Base-by-base conservation (phyloP, 441 rosid genomes). In the Erysimum pusillum region DNA sequence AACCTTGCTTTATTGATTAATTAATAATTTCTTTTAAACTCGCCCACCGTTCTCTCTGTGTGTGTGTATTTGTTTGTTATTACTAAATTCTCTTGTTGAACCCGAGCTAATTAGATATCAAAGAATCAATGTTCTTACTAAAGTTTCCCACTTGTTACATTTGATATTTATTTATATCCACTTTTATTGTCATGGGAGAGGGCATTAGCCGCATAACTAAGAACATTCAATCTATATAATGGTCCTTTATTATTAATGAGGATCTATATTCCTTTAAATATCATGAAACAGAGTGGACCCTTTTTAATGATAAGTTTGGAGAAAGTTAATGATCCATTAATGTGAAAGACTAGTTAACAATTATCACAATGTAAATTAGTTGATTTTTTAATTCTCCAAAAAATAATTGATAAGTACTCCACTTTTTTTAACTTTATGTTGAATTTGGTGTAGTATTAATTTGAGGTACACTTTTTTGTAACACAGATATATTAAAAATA, bases 61-160 rank as follows among this genome's bases (percentile, higher is more conserved):
- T 20, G 44, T 48, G 39, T 74, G 14, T 65, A 2, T 56, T 31
- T 28, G 17, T 39, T 41, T 41, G 13, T 9, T 11, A 17, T 3
- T 44, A 56, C 46, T 49, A 48, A 59, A 60, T 44, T 32, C 22
- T 62, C 42, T 35, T 35, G 36, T 35, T n/a, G 15, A 60, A 22
- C 11, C 45, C 49, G 51, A 44, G 51, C 42, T 53, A 62, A 56
- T 63, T 56, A 58, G 53, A 63, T 70, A 62, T 64, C 46, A 71
- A 56, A 46, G 67, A 70, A 64, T 63, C 36, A 36, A 63, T 54
- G 75, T 69, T 53, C 64, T 69, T 34, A 36, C 28, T 35, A 62
- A 63, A 22, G 75, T 69, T 69, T 53, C 57, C 75, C 58, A 53
- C 75, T 69, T 69, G 58, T 22, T 35, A 53, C 35, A 62, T 69